Evolutionary conservation across 1,139 yeast genomes (phyloP).

Genomic region (Wickerhamiella infanticola): DNA sequence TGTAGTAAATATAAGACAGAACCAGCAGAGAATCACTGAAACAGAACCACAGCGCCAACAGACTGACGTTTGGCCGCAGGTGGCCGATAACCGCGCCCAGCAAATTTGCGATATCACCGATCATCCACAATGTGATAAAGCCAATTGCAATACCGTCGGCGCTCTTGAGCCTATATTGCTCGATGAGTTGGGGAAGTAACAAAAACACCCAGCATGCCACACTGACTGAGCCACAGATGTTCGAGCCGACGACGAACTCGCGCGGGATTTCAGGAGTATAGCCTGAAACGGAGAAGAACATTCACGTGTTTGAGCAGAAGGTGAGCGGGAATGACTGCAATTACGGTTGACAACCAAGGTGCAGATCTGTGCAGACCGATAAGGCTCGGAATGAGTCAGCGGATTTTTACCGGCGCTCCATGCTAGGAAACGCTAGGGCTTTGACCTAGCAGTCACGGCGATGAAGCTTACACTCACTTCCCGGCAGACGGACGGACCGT

Average conservation of each 20-base stretch:
- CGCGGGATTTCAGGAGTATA: not conserved
- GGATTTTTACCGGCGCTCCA: no score
- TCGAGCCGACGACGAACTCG: constrained; percentile 25
- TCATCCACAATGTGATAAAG: constrained; percentile 54
- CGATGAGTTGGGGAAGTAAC: constrained; percentile 62
- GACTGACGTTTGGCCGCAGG: constrained; percentile 51
- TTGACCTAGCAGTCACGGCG: no score
- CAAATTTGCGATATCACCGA: constrained; percentile 58
- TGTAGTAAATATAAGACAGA: constrained; percentile 40
- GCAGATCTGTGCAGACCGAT: no score
- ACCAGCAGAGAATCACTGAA: constrained; percentile 52
- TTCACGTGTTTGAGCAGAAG: no score
- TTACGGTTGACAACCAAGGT: no score
- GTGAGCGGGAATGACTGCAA: no score
- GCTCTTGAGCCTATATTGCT: constrained; percentile 64
- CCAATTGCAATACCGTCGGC: constrained; percentile 68
- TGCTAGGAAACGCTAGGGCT: no score
- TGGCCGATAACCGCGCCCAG: constrained; percentile 59
- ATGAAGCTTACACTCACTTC: no score
- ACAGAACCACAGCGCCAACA: constrained; percentile 62
- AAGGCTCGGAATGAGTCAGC: no score
- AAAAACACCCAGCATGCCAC: constrained; percentile 69
- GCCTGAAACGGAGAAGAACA: no score
- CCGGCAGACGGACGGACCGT: no score
- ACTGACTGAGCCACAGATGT: constrained; percentile 44